These are phyloP conservation scores for Pichia gijzeniarum DNA, from an alignment of 805 yeast species.

Conservation along the genomic window DNA sequence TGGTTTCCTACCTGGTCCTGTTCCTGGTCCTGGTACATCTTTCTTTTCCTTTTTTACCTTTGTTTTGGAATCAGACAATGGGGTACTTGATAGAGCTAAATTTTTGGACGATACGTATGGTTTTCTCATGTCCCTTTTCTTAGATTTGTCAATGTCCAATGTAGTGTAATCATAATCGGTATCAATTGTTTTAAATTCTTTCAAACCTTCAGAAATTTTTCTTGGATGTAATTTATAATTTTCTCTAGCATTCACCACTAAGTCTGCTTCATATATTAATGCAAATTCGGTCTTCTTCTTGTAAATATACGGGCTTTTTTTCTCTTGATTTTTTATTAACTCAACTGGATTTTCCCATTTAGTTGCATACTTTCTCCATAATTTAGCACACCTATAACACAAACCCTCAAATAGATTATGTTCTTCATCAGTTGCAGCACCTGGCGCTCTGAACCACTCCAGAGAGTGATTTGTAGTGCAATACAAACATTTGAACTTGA, in stretches of 20 bases:
- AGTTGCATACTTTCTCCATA: conserved; percentile 89
- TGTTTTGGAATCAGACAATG: not conserved
- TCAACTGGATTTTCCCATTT: conserved; percentile 78
- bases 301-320: conserved; percentile 31
- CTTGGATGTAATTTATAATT: conserved; percentile 20
- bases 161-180: conserved; percentile 8
- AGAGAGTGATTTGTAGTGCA: conserved; percentile 52
- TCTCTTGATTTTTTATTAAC: conserved; percentile 43
- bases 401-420: conserved; percentile 47
- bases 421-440: conserved; percentile 36
- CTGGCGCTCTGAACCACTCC: conserved; percentile 71
- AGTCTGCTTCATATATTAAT: conserved; percentile 52
- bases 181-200: conserved; percentile 13
- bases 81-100: not conserved
- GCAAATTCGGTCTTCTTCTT: conserved; percentile 61
- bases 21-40: not conserved
- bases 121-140: not conserved
- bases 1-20: not conserved
- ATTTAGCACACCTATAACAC: conserved; percentile 78
- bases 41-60: conserved; percentile 5
- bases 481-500: conserved; percentile 58
- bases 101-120: not conserved
- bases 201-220: conserved; percentile 1
- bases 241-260: conserved; percentile 46
- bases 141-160: conserved; percentile 3